Conservation (phyloP, 768 basidiomycete species). For the Arthromyces matolae region DNA sequence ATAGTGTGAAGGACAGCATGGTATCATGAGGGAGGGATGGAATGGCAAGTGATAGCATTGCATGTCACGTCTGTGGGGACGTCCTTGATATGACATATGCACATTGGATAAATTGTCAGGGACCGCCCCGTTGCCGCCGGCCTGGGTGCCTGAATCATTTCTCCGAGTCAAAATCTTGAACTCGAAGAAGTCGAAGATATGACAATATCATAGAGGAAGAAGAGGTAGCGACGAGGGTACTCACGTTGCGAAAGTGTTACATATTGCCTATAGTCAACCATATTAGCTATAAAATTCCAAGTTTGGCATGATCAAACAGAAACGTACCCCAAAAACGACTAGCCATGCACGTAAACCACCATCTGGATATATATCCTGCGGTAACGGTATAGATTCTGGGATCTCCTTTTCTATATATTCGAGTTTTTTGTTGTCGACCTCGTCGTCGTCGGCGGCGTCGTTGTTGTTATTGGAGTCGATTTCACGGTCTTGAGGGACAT, state of each 20-base stretch:
- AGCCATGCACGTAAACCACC: constrained; percentile 44
- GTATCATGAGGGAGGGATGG: background rate
- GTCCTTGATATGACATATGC: too few species aligned
- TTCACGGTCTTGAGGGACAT: too few species aligned
- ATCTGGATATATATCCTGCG: constrained; percentile 31
- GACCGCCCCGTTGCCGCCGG: too few species aligned
- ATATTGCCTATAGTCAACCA: constrained; percentile 38
- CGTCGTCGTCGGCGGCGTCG: background rate
- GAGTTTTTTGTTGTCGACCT: background rate
- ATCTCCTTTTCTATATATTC: background rate
- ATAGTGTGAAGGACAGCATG: background rate
- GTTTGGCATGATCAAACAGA: background rate
- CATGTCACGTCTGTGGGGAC: too few species aligned
- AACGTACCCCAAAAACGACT: constrained; percentile 39
- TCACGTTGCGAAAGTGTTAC: constrained; percentile 44
- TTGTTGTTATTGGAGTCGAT: background rate
- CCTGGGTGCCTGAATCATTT: too few species aligned
- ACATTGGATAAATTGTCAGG: too few species aligned
- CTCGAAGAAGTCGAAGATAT: too few species aligned
- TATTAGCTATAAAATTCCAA: background rate
- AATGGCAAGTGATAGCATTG: too few species aligned
- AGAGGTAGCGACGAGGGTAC: constrained; percentile 16
- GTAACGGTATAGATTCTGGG: background rate
- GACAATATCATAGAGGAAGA: too few species aligned
- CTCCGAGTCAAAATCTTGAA: too few species aligned